Evolutionary conservation across 2,329 filamentous ascomycete species (phyloP).

Genomic region (Mycocentrospora acerina): DNA sequence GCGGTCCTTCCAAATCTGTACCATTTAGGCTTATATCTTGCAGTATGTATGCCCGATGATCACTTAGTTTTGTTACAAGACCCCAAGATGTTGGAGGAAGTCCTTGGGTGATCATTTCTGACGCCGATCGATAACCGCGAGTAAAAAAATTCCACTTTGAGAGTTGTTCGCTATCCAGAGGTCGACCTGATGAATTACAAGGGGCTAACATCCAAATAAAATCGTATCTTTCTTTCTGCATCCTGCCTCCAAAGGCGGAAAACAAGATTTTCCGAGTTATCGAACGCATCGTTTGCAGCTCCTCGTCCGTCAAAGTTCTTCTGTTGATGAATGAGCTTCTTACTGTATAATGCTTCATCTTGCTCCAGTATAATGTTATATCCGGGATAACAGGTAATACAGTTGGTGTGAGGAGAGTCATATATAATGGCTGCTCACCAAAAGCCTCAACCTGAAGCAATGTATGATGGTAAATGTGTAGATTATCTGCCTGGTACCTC

Average conservation of each 20-base stretch:
- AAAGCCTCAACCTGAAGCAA: constrained; percentile 15
- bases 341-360: constrained; percentile 22
- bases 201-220: constrained; percentile 35
- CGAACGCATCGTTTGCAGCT: constrained; percentile 19
- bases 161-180: constrained; percentile 11
- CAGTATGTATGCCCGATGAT: constrained; percentile 25
- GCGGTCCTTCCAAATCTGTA: background rate
- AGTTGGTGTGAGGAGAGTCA: constrained; percentile 25
- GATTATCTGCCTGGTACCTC: constrained; percentile 11
- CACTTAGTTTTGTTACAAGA: constrained; percentile 19
- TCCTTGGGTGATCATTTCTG: constrained; percentile 11
- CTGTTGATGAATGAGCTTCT: constrained; percentile 12
- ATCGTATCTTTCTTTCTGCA: constrained; percentile 25
- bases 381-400: constrained; percentile 20
- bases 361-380: constrained; percentile 36
- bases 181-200: constrained; percentile 10
- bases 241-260: constrained; percentile 20
- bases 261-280: constrained; percentile 31
- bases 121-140: constrained; percentile 10
- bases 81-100: constrained; percentile 20
- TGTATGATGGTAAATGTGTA: constrained; percentile 19
- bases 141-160: constrained; percentile 17
- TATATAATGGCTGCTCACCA: constrained; percentile 15
- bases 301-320: constrained; percentile 10
- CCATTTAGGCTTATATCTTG: background rate